Evolutionary conservation across 2,329 filamentous ascomycete genomes (phyloP), one percentile per base, ranked within the genome.

Genomic region (Aspergillus jensenii): DNA sequence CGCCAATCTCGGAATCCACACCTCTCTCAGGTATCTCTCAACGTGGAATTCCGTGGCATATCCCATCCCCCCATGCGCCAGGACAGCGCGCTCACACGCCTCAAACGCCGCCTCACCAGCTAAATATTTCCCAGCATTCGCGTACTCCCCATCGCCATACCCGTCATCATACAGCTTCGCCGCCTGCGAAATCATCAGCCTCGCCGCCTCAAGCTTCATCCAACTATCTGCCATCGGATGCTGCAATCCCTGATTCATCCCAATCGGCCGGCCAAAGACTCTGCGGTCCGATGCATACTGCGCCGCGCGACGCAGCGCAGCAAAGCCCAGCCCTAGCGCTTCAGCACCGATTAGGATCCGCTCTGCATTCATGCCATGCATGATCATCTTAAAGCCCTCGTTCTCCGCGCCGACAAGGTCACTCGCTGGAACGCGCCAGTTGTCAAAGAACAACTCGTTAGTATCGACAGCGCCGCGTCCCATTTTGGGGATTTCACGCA

Each of bases 11-110:
- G 83, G 83, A 27, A 85, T 82, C 62, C 84, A 81, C 40, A 79
- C 80, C 64, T 85, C 83, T 41, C 83, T 71, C 44, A 85, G 65
- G 70, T 83, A 85, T 51, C 83, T 69, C 69, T 86, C 83, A 1
- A 85, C 83, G 66, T 85, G 79, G 65, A 84, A 85, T 62, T 85
- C 83, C 31, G 80, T 80, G 3, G 82, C 82, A 71, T 85, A 86
- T 0, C 83, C 83, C 82, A 85, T 85, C 0, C 83, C 83, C 17
- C 83, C 83, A 69, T 83, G 82, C 9, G 76, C 72, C 62, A 85
- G 67, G 3, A 83, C 78, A n/a, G 81, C 79, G 53, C 80, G 68
- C 62, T 86, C 83, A 62, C 82, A 85, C 0, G 82, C 81, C 9
- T 74, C 78, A 65, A 84, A 86, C 0, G 82, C 82, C 4, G 83